These are phyloP conservation scores for Mrakia blollopis DNA, from an alignment of 768 basidiomycete species.

Conservation along the genomic window DNA sequence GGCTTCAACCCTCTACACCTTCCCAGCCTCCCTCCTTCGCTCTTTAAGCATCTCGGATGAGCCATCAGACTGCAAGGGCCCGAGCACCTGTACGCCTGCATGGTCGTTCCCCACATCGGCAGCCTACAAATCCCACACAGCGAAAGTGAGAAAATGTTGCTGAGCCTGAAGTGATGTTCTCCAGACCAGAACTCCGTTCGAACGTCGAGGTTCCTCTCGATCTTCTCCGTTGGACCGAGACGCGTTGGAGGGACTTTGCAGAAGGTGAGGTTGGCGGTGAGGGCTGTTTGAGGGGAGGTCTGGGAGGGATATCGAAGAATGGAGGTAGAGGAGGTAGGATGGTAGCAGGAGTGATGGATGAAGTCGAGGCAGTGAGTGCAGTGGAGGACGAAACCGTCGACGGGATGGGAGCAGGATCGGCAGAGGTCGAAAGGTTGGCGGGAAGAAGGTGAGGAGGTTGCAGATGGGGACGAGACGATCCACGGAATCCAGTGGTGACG, in stretches of 20 bases:
- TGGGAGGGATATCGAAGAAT: background rate
- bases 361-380: slow-evolving; percentile 5
- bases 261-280: background rate
- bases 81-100: background rate
- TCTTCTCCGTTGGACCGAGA: background rate
- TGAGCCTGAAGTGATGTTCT: background rate
- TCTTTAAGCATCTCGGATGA: background rate
- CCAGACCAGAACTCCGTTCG: background rate
- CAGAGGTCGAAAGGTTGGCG: background rate
- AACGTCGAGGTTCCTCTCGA: background rate
- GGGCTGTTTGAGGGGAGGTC: background rate
- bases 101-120: background rate
- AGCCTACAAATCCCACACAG: background rate
- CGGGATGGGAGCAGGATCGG: background rate
- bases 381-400: slow-evolving; percentile 2
- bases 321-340: background rate
- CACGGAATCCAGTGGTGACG: background rate
- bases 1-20: background rate
- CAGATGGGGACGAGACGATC: background rate
- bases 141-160: background rate
- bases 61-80: background rate
- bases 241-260: background rate
- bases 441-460: background rate
- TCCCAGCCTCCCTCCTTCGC: background rate
- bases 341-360: slow-evolving; percentile 2